phyloP scores from a whole-genome alignment of 2,329 filamentous ascomycete species.

The Coleophoma cylindrospora region DNA sequence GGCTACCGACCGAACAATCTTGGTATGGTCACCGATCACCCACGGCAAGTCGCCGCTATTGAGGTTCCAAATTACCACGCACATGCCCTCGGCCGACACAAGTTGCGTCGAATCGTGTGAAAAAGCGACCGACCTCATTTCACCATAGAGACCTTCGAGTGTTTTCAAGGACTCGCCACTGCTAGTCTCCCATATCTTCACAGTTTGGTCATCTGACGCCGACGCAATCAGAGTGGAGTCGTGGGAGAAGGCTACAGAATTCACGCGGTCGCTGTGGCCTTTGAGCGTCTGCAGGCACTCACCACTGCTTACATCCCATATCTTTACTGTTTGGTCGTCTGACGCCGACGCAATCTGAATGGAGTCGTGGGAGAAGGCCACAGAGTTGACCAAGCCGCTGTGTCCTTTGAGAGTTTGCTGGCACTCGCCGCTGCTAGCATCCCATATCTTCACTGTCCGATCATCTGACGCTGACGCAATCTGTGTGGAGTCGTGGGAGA shows the following conservation, averaged over 20 bases:
- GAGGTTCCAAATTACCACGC: too few species aligned
- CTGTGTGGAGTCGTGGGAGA: too few species aligned
- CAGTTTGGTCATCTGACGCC: too few species aligned
- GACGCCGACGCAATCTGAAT: background rate
- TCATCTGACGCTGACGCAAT: too few species aligned
- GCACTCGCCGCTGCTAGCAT: too few species aligned
- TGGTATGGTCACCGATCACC: background rate
- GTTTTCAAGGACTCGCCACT: slow-evolving; percentile 7
- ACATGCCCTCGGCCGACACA: background rate
- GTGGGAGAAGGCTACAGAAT: background rate
- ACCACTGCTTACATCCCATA: background rate
- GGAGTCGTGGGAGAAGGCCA: slow-evolving; percentile 2
- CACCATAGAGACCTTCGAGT: slow-evolving; percentile 15
- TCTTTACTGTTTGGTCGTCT: background rate
- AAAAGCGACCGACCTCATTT: slow-evolving; percentile 9
- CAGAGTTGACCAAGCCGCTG: too few species aligned
- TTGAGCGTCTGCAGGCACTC: background rate
- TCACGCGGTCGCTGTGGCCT: background rate
- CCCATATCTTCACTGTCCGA: too few species aligned
- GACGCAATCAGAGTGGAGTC: background rate
- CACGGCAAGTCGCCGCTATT: too few species aligned
- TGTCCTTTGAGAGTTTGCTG: slow-evolving; percentile 13
- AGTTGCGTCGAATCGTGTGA: background rate
- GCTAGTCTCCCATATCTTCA: too few species aligned
- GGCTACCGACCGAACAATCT: too few species aligned